Conservation (phyloP, 768 basidiomycete genomes). For the Hygrophorus russula region DNA sequence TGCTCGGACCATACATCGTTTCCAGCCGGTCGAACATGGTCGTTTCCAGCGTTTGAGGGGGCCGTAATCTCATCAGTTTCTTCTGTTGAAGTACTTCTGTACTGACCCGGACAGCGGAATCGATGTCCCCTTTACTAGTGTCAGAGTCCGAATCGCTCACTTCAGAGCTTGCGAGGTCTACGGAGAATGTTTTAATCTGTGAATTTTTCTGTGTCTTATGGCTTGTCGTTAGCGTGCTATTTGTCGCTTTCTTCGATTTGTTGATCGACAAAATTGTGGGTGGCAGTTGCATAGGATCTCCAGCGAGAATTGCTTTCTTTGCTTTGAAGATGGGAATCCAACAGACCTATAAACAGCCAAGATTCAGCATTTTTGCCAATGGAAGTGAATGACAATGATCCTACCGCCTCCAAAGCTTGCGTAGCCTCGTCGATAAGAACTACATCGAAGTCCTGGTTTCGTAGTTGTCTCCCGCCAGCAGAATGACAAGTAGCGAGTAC, state of each 20-base stretch:
- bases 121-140: slow-evolving; percentile 5
- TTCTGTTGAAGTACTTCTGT: background rate
- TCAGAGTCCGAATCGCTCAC: slow-evolving; percentile 21
- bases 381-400: slow-evolving; percentile 9
- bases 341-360: slow-evolving; percentile 46
- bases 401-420: slow-evolving; percentile 87
- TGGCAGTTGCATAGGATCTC: slow-evolving; percentile 92
- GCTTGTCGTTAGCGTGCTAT: slow-evolving; percentile 9
- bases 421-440: slow-evolving; percentile 97
- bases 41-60: slow-evolving; percentile 68
- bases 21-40: slow-evolving; percentile 92
- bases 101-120: background rate
- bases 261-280: slow-evolving; percentile 78
- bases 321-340: slow-evolving; percentile 95
- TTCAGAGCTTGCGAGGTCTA: slow-evolving; percentile 2
- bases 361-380: too few species aligned
- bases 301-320: slow-evolving; percentile 82
- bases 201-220: slow-evolving; percentile 8
- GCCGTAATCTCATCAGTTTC: slow-evolving; percentile 22
- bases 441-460: slow-evolving; percentile 75
- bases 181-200: slow-evolving; percentile 2
- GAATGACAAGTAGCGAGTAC: slow-evolving; percentile 94
- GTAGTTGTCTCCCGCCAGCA: slow-evolving; percentile 75
- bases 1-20: slow-evolving; percentile 68
- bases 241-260: slow-evolving; percentile 21